Percentiles rank a stretch among this genome's conserved stretches.
These are phyloP conservation scores for Parafenestella ontariensis DNA, from an alignment of 2,329 filamentous ascomycete species.

Conservation along the genomic window DNA sequence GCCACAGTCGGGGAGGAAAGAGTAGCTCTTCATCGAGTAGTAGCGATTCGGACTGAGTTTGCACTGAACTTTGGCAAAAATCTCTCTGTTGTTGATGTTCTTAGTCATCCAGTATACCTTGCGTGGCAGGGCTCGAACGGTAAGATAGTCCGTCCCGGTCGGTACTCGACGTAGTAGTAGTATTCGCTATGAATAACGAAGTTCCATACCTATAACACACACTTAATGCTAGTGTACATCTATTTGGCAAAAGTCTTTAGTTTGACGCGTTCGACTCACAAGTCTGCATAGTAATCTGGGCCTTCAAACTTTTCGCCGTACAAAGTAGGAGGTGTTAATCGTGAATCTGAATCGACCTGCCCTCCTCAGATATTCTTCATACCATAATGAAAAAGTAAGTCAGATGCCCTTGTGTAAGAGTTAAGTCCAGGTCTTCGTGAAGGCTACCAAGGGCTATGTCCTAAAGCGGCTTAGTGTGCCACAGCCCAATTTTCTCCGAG, in stretches of 20 bases:
- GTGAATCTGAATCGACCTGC: too few relatives aligned
- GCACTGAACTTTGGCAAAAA: not conserved
- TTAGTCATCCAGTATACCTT: not conserved
- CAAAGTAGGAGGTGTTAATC: not conserved
- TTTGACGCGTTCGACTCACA: too few relatives aligned
- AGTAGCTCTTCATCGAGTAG: slow-evolving; percentile 43
- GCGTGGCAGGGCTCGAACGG: not conserved
- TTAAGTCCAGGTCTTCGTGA: too few relatives aligned
- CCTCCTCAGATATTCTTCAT: not conserved
- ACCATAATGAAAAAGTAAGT: not conserved
- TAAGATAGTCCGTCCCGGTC: not conserved
- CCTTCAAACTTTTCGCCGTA: too few relatives aligned
- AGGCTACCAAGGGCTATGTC: slow-evolving; percentile 11
- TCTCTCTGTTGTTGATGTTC: not conserved
- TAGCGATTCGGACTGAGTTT: slow-evolving; percentile 46
- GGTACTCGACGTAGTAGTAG: not conserved
- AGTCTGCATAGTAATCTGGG: too few relatives aligned
- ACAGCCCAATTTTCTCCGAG: slow-evolving; percentile 40
- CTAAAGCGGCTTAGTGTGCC: slow-evolving; percentile 31
- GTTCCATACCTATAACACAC: not conserved
- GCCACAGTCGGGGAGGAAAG: slow-evolving; percentile 39
- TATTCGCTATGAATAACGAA: not conserved
- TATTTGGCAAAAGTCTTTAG: too few relatives aligned
- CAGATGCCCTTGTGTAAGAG: not conserved
- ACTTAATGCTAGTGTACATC: too few relatives aligned